These are phyloP conservation scores for Phytophthora sp. DNA, from an alignment of 352 stramenopile genomes.

Conservation along the genomic window DNA sequence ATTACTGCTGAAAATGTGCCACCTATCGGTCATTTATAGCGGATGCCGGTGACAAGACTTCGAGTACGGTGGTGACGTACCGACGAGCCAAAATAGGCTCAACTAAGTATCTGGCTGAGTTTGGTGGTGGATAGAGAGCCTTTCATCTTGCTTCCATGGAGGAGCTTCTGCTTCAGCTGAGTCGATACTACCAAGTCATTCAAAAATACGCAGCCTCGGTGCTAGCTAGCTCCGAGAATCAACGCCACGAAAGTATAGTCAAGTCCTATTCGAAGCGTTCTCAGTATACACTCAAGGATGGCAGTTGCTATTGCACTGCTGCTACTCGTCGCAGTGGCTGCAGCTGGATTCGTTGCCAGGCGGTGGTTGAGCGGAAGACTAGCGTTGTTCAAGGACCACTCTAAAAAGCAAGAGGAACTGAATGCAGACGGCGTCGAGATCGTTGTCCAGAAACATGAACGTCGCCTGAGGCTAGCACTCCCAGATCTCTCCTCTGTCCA, in stretches of 20 bases:
- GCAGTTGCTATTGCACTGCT: constrained; percentile 20
- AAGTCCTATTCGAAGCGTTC: background rate
- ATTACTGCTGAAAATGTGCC: too few species aligned
- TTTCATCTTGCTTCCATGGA: background rate
- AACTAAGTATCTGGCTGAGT: constrained; percentile 8
- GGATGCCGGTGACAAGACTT: constrained; percentile 26
- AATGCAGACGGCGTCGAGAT: constrained; percentile 42
- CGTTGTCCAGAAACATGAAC: constrained; percentile 44
- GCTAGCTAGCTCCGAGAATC: background rate
- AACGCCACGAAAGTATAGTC: background rate
- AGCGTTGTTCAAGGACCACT: constrained; percentile 23
- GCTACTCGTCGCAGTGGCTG: constrained; percentile 33
- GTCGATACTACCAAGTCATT: constrained; percentile 4
- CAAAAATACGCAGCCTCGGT: constrained; percentile 13
- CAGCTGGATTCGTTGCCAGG: constrained; percentile 28
- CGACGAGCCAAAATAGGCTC: constrained; percentile 22
- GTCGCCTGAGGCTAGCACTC: constrained; percentile 30
- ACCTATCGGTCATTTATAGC: constrained; percentile 32
- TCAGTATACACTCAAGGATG: constrained; percentile 16
- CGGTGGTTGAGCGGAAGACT: constrained; percentile 31
- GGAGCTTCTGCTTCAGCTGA: background rate
- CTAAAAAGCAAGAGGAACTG: constrained; percentile 42
- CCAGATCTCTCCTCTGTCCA: constrained; percentile 30
- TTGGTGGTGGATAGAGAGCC: background rate
- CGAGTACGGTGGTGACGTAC: constrained; percentile 17